Base-by-base conservation (phyloP, 768 basidiomycete species). In the Mycena sanguinolenta region DNA sequence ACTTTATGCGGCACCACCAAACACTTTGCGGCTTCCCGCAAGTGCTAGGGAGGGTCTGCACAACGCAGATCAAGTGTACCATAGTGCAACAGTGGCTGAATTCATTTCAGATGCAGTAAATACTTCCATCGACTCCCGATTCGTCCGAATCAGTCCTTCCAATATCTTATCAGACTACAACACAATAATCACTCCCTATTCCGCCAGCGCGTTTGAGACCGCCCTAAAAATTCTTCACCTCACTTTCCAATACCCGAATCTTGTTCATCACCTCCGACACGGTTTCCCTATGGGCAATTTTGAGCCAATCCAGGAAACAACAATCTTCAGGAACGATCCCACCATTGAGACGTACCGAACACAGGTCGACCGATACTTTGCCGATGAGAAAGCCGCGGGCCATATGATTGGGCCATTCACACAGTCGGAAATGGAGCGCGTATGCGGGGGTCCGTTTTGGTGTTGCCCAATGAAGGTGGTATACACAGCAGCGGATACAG, bases 1-100 rank as follows among this genome's bases (percentile, higher is more conserved):
- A 73, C 76, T 17, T 76, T 76, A 66, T 79, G 79, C 53, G 76
- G 77, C 27, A 68, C 63, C 16, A 36, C 64, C 25, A 61, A 63
- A 27, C 77, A 80, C 64, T 38, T 65, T 17, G 75, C 78, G 25
- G 71, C 63, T 50, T 73, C 75, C 19, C 58, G n/a, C n/a, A n/a
- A n/a, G n/a, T n/a, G n/a, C n/a, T n/a, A n/a, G n/a, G n/a, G n/a
- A n/a, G n/a, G n/a, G n/a, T n/a, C n/a, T n/a, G n/a, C n/a, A n/a
- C n/a, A n/a, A n/a, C n/a, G n/a, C n/a, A n/a, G n/a, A n/a, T n/a
- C n/a, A n/a, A n/a, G n/a, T n/a, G n/a, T n/a, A n/a, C n/a, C n/a
- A n/a, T n/a, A n/a, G n/a, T n/a, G n/a, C n/a, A n/a, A n/a, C n/a
- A n/a, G n/a, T n/a, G n/a, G n/a, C n/a, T n/a, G n/a, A n/a, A n/a